phyloP scores from a whole-genome alignment of 2,329 filamentous ascomycete genomes.

The Calonectria pseudoreteaudii region DNA sequence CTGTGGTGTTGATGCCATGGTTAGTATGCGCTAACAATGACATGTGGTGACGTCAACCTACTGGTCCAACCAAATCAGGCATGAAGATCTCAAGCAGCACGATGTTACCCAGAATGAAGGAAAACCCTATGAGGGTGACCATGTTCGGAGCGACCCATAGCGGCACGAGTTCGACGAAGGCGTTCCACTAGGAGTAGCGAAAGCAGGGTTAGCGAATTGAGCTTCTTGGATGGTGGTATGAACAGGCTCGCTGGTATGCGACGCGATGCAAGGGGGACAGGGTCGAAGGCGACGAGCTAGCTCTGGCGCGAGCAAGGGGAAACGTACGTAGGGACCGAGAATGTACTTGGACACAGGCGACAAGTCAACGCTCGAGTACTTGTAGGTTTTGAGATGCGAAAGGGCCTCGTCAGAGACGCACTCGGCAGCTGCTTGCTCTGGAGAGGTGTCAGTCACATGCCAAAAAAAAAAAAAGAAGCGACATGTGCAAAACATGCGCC shows the following conservation, averaged over 20 bases:
- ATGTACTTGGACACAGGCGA: slow-evolving; percentile 94
- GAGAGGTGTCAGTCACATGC: slow-evolving; percentile 10
- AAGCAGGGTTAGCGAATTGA: slow-evolving; percentile 32
- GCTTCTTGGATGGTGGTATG: not conserved
- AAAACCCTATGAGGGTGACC: slow-evolving; percentile 95
- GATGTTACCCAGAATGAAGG: slow-evolving; percentile 91
- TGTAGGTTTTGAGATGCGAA: slow-evolving; percentile 92
- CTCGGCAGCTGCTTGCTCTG: slow-evolving; percentile 62
- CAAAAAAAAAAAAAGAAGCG: not conserved
- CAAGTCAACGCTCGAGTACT: slow-evolving; percentile 97
- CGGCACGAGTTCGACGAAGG: slow-evolving; percentile 89
- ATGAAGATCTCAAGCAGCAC: slow-evolving; percentile 79
- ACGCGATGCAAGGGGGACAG: not conserved
- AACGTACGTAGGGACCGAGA: slow-evolving; percentile 89
- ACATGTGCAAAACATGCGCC: not conserved
- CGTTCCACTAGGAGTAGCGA: slow-evolving; percentile 82
- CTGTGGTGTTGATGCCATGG: slow-evolving; percentile 53
- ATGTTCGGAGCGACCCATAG: slow-evolving; percentile 98
- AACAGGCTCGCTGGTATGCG: slow-evolving; percentile 19
- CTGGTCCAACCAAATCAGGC: slow-evolving; percentile 90
- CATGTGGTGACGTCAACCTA: slow-evolving; percentile 57
- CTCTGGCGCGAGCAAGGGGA: slow-evolving; percentile 12
- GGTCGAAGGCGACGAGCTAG: not conserved
- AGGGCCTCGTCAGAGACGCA: slow-evolving; percentile 92
- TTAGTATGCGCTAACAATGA: slow-evolving; percentile 20